Evolutionary conservation across 164 flowering plant genomes (phyloP), one percentile per base, ranked within the genome.

Genomic region (Aristolochia contorta): DNA sequence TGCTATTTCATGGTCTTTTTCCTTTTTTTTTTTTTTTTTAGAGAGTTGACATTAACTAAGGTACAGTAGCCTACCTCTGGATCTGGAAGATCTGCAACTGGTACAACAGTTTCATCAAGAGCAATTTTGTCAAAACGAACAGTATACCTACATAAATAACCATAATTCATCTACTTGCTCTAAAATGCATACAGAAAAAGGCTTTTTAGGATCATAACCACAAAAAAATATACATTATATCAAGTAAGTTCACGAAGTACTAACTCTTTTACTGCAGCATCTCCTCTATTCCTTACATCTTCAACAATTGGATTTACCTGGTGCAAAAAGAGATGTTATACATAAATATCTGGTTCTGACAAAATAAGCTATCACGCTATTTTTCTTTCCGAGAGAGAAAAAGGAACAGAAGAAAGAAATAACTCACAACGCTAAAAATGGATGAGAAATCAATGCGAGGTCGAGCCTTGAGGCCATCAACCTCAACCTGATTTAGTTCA

Each of bases 301-400:
- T 90, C 96, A 65, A 88, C 87, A 75, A 93, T 93, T 15, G 99
- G 97, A 22, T 86, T 69, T 37, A 89, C 96, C 98, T 92, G 65
- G 69, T 0, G 45, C 30, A 61, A 37, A 24, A 47, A 37, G 12
- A 41, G 45, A 58, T 9, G 14, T 16, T 32, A 13, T 23, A 13
- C 12, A 22, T 53, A n/a, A 22, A 2, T 1, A 3, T 37, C 43
- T 37, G 43, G 9, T 37, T 37, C 10, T 37, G 12, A 37, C 14
- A 53, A 52, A 52, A 23, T 22, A 14, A 22, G 54, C 56, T 20
- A 20, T 25, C 23, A 48, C 14, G 3, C 53, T 15, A 6, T 49
- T 46, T 12, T 53, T 15, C 9, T 18, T 16, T 10, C 25, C 27
- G 25, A 27, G 30, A 5, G 30, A 12, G 57, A 18, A 49, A 32